A percentile compares a stretch with the other conserved stretches of the same genome.
These are phyloP conservation scores for Aspergillus tubingensis DNA, from an alignment of 2,329 filamentous ascomycete genomes.

Conservation along the genomic window DNA sequence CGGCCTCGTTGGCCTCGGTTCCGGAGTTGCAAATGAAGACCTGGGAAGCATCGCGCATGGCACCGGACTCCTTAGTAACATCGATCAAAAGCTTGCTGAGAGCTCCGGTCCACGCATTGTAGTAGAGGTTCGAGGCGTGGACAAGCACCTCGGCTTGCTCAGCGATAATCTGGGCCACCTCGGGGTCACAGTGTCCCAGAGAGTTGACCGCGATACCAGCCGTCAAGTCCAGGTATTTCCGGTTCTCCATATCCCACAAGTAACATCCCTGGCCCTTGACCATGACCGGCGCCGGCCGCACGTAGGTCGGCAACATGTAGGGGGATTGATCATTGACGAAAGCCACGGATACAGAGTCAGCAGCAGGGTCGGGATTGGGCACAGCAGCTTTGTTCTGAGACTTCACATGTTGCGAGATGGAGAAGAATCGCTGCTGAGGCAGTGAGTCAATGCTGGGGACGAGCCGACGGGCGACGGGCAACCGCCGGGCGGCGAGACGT, in stretches of 20 bases:
- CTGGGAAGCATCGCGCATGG: slow-evolving; percentile 75
- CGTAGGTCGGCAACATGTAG: slow-evolving; percentile 95
- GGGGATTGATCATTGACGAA: slow-evolving; percentile 75
- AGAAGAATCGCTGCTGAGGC: slow-evolving; percentile 36
- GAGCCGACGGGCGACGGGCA: slow-evolving; percentile 34
- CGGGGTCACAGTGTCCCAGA: slow-evolving; percentile 84
- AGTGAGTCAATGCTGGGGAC: slow-evolving; percentile 36
- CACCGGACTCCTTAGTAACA: slow-evolving; percentile 75
- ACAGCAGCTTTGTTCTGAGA: slow-evolving; percentile 46
- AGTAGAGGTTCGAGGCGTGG: slow-evolving; percentile 94
- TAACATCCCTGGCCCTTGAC: slow-evolving; percentile 83
- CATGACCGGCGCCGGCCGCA: slow-evolving; percentile 86
- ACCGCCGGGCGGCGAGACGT: slow-evolving; percentile 38
- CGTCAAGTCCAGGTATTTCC: slow-evolving; percentile 90
- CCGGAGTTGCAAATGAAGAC: slow-evolving; percentile 97
- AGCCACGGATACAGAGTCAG: slow-evolving; percentile 72
- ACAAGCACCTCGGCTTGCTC: slow-evolving; percentile 80
- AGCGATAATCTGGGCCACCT: slow-evolving; percentile 71
- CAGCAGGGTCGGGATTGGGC: slow-evolving; percentile 70
- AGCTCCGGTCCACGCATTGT: slow-evolving; percentile 92
- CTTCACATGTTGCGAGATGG: slow-evolving; percentile 27
- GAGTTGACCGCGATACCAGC: slow-evolving; percentile 94
- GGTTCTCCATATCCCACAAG: slow-evolving; percentile 85
- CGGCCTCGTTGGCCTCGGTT: slow-evolving; percentile 95
- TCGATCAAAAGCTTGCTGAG: slow-evolving; percentile 84